These are phyloP conservation scores for Solanum commersonii DNA, from an alignment of 257 asterid genomes.

Conservation along the genomic window DNA sequence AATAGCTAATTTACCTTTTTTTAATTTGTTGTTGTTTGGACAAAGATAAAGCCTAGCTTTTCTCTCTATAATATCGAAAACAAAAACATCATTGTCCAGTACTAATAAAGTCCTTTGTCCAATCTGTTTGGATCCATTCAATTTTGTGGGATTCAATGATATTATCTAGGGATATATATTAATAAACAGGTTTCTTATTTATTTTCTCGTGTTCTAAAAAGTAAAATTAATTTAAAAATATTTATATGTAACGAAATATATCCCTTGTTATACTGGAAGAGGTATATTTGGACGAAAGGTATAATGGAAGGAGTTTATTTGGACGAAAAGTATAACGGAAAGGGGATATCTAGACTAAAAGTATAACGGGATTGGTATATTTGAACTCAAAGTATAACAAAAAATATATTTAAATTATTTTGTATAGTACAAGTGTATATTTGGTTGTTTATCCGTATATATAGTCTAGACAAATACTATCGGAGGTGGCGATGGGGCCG, in stretches of 20 bases:
- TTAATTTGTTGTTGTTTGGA: neutral
- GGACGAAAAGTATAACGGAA: neutral
- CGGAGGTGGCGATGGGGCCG: neutral
- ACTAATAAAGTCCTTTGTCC: neutral
- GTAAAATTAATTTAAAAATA: no score
- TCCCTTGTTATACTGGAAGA: neutral
- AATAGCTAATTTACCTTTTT: neutral
- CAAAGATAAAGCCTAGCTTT: neutral
- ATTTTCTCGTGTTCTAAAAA: no score
- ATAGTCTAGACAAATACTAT: neutral
- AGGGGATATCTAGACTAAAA: no score
- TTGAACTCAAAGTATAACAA: neutral
- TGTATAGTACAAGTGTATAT: no score
- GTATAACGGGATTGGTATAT: neutral
- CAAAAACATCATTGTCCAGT: neutral
- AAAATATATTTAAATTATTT: no score
- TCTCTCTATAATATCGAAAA: neutral
- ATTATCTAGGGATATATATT: neutral
- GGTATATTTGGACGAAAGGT: neutral
- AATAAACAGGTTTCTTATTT: no score
- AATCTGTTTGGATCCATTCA: neutral
- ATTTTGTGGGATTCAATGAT: neutral
- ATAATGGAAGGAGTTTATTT: no score
- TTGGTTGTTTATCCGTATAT: neutral
- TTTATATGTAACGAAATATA: no score